Conservation (phyloP, 257 asterid species). For the Penstemon eatonii region DNA sequence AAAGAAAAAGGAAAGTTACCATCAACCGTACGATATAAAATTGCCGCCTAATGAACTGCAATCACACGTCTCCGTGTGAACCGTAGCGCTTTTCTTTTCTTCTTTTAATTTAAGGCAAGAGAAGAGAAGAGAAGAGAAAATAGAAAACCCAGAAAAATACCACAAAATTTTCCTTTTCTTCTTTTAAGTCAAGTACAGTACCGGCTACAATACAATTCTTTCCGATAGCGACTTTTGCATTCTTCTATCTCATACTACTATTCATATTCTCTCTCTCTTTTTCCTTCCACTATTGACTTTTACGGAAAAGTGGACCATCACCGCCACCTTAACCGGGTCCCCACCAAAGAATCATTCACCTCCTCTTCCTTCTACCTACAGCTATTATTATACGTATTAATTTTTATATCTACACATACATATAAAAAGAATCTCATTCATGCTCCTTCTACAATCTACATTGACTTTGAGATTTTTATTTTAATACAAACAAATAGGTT, state of each 20-base stretch:
- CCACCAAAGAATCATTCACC: conserved; percentile 28
- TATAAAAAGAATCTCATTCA: too few relatives aligned
- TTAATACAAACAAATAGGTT: neutral
- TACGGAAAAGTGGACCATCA: conserved; percentile 6
- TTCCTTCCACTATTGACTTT: conserved; percentile 29
- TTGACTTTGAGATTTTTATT: too few relatives aligned
- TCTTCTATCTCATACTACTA: conserved; percentile 7
- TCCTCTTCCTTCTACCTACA: conserved; percentile 29
- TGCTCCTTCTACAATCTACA: neutral
- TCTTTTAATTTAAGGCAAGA: too few relatives aligned
- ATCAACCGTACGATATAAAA: too few relatives aligned
- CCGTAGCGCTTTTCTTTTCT: too few relatives aligned
- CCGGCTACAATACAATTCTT: conserved; percentile 23
- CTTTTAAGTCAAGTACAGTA: neutral
- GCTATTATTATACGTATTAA: neutral
- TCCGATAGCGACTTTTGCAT: conserved; percentile 20
- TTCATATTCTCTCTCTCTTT: conserved; percentile 9
- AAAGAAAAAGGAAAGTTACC: too few relatives aligned
- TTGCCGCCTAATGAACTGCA: too few relatives aligned
- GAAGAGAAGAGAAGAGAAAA: too few relatives aligned
- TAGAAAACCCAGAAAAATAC: neutral
- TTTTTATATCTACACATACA: neutral
- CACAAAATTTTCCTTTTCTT: conserved; percentile 10
- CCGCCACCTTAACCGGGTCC: conserved; percentile 45
- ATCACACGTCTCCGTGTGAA: too few relatives aligned